Conservation (phyloP, 2,329 filamentous ascomycete species). For the Epichloe sylvatica region DNA sequence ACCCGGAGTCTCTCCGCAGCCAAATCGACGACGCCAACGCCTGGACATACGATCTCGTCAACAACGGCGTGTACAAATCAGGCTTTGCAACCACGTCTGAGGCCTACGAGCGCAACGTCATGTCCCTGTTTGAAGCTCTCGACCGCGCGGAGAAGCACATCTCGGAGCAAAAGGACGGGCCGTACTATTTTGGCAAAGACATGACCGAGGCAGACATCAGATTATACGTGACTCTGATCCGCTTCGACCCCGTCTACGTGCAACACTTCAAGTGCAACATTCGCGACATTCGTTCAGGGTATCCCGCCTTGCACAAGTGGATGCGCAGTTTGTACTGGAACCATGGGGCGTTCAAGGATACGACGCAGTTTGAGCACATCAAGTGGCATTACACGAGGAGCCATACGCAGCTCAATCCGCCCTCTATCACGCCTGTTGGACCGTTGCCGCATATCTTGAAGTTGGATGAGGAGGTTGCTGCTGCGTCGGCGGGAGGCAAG, state of each 20-base stretch:
- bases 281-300: constrained; percentile 69
- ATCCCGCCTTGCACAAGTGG: constrained; percentile 70
- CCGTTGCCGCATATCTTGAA: constrained; percentile 71
- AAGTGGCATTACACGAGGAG: constrained; percentile 59
- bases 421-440: constrained; percentile 68
- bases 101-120: constrained; percentile 66
- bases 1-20: constrained; percentile 47
- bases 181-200: constrained; percentile 60
- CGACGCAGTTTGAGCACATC: constrained; percentile 90
- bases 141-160: constrained; percentile 66
- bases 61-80: constrained; percentile 59
- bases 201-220: constrained; percentile 76
- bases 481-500: constrained; percentile 30
- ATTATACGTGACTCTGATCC: constrained; percentile 55
- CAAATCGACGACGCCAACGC: constrained; percentile 65
- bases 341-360: constrained; percentile 59
- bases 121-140: constrained; percentile 58
- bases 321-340: constrained; percentile 77
- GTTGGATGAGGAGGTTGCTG: constrained; percentile 62
- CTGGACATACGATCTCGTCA: constrained; percentile 67
- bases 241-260: constrained; percentile 69
- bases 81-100: constrained; percentile 76
- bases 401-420: constrained; percentile 52
- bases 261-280: constrained; percentile 85
- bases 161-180: constrained; percentile 29